Base-by-base conservation (phyloP, 1,139 yeast species). In the Candida tunisiensis region DNA sequence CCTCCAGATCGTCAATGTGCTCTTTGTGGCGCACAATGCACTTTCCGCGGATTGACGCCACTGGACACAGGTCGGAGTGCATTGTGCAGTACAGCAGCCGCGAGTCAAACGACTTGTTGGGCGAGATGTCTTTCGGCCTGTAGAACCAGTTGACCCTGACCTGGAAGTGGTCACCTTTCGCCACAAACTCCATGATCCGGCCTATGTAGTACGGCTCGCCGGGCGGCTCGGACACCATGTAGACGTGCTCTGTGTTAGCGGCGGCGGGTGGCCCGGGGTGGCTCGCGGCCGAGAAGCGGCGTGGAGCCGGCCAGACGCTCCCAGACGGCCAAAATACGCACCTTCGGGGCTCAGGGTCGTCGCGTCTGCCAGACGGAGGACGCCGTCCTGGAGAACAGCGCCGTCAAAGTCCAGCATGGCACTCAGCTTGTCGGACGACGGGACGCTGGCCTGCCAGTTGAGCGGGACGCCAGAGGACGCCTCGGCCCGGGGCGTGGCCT, bases 131-230 rank as follows among this genome's bases (percentile, higher is more conserved):
- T 34, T 91, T 57, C 0, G 94, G 92, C 27, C 98, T 60, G 45
- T 83, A 82, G 46, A 75, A 75, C 96, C 96, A 85, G 53, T 85
- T 91, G 37, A 88, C 72, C 33, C 71, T 73, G 37, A 82, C 70
- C 35, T 55, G 9, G 12, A 10, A 14, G 10, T 16, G 8, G n/a
- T 16, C 17, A n/a, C 15, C 18, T n/a, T 23, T 22, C 13, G 11
- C 5, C 14, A 65, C 69, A 46, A 83, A 82, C 15, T 85, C 92
- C 64, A 80, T 67, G 26, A 88, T 64, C 29, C 91, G 60, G 0
- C 93, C 96, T 25, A 88, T 68, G 43, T 80, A 83, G 53, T 79
- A 85, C 0, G 96, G 95, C 41, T 85, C 96, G 1, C 93, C 92
- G 0, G 94, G 88, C 1, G 95, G 95, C 47, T 82, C 95, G 36